Conservation (phyloP, 306 rosid genomes). For the Sechiopsis laciniata region DNA sequence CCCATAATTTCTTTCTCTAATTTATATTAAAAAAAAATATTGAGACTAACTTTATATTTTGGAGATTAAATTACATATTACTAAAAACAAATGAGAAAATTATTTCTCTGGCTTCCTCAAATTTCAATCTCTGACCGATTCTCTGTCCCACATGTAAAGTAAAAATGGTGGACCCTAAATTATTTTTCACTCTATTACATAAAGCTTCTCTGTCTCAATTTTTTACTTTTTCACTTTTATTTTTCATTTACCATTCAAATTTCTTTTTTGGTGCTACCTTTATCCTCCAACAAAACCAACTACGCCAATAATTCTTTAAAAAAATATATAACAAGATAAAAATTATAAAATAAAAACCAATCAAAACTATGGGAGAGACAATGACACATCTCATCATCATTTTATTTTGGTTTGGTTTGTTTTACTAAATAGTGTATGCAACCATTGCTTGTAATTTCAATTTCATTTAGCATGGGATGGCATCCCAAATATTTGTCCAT, state of each 20-base stretch:
- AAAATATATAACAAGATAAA: no score
- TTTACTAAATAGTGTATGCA: no score
- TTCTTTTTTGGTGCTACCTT: not conserved
- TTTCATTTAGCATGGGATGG: not conserved
- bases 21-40: no score
- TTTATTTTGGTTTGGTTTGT: no score
- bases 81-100: no score
- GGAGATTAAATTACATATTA: no score
- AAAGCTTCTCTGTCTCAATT: not conserved
- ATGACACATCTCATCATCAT: no score
- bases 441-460: not conserved
- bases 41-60: no score
- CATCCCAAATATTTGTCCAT: not conserved
- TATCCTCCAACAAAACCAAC: not conserved
- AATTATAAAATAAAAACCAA: not conserved
- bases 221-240: not conserved
- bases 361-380: not conserved
- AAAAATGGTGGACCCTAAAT: slow-evolving; percentile 17
- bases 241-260: slow-evolving; percentile 5
- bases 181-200: not conserved
- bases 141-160: slow-evolving; percentile 1
- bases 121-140: slow-evolving; percentile 19
- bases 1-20: no score
- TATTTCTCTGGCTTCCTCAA: no score
- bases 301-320: not conserved